Evolutionary conservation across 352 stramenopile species (phyloP).

Genomic region (Elongisporangium undulatum): DNA sequence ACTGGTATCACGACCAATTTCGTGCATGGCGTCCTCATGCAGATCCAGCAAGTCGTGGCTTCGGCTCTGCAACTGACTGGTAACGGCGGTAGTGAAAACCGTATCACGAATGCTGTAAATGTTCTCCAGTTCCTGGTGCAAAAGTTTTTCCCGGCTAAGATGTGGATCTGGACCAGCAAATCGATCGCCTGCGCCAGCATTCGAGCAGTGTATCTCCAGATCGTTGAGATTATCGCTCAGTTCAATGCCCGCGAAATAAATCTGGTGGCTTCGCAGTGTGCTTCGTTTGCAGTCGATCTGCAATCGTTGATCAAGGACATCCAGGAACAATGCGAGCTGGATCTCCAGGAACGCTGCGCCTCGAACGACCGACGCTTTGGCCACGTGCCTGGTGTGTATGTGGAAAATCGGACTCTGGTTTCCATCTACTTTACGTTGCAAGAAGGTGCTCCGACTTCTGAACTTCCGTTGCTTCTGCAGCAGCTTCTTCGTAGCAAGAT

Average conservation of each 20-base stretch:
- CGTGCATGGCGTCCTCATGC: conserved; percentile 58
- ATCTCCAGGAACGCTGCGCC: conserved; percentile 24
- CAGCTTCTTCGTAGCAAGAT: conserved; percentile 35
- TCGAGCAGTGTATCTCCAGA: conserved; percentile 45
- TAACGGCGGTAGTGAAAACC: not conserved
- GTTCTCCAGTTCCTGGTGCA: conserved; percentile 13
- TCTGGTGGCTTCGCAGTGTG: conserved; percentile 6
- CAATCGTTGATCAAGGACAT: conserved; percentile 11
- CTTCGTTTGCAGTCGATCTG: conserved; percentile 9
- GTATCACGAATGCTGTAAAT: not conserved
- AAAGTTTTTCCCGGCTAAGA: conserved; percentile 31
- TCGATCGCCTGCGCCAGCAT: conserved; percentile 30
- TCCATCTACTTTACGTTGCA: conserved; percentile 35
- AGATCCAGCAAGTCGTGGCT: conserved; percentile 45
- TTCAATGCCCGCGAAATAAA: conserved; percentile 18
- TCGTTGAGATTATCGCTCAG: conserved; percentile 33
- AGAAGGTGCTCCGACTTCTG: not conserved
- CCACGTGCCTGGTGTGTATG: conserved; percentile 29
- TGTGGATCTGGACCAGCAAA: conserved; percentile 41
- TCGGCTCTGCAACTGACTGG: conserved; percentile 18
- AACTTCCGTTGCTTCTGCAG: conserved; percentile 14
- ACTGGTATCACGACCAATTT: conserved; percentile 41
- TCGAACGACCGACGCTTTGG: conserved; percentile 1
- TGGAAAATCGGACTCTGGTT: conserved; percentile 40
- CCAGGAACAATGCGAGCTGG: conserved; percentile 20